Base-by-base conservation (phyloP, 2,329 filamentous ascomycete genomes). In the Daldinia sp. region DNA sequence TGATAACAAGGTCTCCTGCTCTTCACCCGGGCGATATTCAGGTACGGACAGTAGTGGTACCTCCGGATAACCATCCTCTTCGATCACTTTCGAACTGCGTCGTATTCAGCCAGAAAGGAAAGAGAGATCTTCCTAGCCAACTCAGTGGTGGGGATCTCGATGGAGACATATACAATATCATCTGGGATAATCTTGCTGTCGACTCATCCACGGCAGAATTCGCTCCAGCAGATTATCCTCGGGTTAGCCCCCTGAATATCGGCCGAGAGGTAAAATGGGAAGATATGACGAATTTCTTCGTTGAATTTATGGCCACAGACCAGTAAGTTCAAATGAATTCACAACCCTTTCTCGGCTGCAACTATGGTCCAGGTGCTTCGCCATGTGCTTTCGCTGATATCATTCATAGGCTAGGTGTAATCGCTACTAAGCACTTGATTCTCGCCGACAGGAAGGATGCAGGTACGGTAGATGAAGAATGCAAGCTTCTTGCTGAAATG, bases 11-110 rank as follows among this genome's bases (percentile, higher is more conserved):
- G n/a, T 92, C 91, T 0, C 93, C 93, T 0, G 92, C 93, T 0
- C 82, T 97, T 51, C 92, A 97, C 74, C 92, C 93, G 0, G 93
- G 93, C 0, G 93, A 97, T 74, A 85, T 97, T 1, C 93, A 94
- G 75, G 55, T 88, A 0, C 91, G 86, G 0, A 78, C 77, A 2
- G 91, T 91, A 9, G 83, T 90, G 0, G 85, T 90, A 0, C 91
- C 92, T 1, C 85, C 87, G 0, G 33, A 65, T 0, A 79, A 81
- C 0, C 92, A 91, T 15, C 88, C 92, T 0, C 82, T 97, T 0
- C 80, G 81, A 1, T 75, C 82, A 0, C 83, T 94, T 1, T 81
- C 83, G 1, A 97, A 97, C 74, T 94, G 93, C 67, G 85, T 97
- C 15, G 88, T 92, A 0, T 97, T 97, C 76, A 94, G 90, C 66